Evolutionary conservation across 768 basidiomycete species (phyloP).

Genomic region (Daedaleopsis nitida): DNA sequence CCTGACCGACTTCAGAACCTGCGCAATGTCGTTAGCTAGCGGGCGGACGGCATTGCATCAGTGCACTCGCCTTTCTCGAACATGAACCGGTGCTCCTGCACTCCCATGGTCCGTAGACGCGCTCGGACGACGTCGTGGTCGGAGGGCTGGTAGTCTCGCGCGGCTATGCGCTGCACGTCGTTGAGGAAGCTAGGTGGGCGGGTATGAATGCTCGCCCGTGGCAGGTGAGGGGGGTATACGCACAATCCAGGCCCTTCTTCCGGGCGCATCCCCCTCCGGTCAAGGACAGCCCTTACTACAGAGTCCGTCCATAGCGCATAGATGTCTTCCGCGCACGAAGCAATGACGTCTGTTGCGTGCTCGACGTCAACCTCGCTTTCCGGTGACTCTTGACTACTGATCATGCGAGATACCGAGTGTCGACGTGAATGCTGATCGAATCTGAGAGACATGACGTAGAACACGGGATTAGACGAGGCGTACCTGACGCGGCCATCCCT

Average conservation of each 20-base stretch:
- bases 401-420: background rate
- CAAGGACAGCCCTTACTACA: conserved; percentile 58
- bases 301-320: conserved; percentile 66
- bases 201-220: background rate
- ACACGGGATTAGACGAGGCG: background rate
- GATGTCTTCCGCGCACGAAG: conserved; percentile 63
- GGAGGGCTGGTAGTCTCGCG: conserved; percentile 63
- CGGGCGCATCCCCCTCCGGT: conserved; percentile 44
- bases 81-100: conserved; percentile 71
- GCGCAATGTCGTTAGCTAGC: background rate
- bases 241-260: conserved; percentile 78
- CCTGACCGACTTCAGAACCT: conserved; percentile 63
- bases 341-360: conserved; percentile 57
- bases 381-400: conserved; percentile 1
- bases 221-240: conserved; percentile 26
- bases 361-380: conserved; percentile 40
- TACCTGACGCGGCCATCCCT: background rate
- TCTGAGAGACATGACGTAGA: background rate
- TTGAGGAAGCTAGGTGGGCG: conserved; percentile 58
- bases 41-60: background rate
- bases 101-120: conserved; percentile 73
- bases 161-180: conserved; percentile 67
- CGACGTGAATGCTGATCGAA: background rate
- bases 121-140: conserved; percentile 81
- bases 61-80: conserved; percentile 59